Conservation (phyloP, 179 eudicot species). For the Gypsophila paniculata region DNA sequence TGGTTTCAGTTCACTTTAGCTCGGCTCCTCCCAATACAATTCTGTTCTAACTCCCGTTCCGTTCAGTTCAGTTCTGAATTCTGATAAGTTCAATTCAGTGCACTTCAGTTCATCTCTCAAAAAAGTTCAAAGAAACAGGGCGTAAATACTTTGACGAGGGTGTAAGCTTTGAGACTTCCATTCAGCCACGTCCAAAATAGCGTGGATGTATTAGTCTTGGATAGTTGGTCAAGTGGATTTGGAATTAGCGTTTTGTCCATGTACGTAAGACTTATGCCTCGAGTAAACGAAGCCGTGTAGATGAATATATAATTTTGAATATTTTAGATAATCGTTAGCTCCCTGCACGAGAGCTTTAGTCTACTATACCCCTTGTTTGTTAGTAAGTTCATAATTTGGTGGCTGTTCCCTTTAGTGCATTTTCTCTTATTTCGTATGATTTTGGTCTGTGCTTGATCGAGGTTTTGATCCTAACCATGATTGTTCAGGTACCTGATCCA, state of each 20-base stretch:
- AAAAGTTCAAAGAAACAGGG: no score
- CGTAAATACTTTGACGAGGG: not conserved
- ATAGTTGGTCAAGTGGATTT: no score
- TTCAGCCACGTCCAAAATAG: not conserved
- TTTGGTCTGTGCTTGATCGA: slow-evolving; percentile 1
- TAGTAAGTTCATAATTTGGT: not conserved
- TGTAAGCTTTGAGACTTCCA: not conserved
- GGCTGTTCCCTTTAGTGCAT: not conserved
- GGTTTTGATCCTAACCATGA: not conserved
- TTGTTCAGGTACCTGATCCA: slow-evolving; percentile 38
- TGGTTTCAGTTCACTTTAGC: no score
- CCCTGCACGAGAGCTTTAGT: not conserved
- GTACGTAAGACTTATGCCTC: not conserved
- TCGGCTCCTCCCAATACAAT: no score
- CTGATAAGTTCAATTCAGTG: no score
- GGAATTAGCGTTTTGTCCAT: no score
- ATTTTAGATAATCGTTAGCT: not conserved
- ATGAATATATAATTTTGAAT: not conserved
- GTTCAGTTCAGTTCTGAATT: no score
- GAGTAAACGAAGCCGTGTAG: not conserved
- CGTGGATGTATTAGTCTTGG: no score
- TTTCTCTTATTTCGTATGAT: not conserved
- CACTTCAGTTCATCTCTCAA: no score
- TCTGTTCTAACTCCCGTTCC: no score
- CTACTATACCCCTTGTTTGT: slow-evolving; percentile 6